Evolutionary conservation across 2,329 filamentous ascomycete species (phyloP).

Genomic region (Hymenoscyphus fructigenus): DNA sequence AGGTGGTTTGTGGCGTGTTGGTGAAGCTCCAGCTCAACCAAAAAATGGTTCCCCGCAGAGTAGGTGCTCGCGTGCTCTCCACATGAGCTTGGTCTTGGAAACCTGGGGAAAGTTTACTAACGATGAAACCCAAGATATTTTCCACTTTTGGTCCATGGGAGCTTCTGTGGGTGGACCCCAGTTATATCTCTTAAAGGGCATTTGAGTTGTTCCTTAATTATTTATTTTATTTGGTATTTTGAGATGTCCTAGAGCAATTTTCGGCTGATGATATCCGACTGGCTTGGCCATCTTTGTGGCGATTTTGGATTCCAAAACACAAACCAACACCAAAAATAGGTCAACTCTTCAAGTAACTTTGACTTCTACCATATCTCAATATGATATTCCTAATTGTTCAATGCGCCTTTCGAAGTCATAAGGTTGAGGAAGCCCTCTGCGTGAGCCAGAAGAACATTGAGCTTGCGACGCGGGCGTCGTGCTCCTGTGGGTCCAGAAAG

Average conservation of each 20-base stretch:
- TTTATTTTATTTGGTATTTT: no score
- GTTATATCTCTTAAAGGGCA: no score
- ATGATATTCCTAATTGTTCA: background rate
- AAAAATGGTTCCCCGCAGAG: conserved; percentile 7
- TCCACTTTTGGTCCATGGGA: no score
- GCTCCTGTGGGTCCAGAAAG: background rate
- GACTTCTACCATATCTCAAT: background rate
- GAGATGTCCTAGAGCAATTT: no score
- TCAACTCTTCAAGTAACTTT: background rate
- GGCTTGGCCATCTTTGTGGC: no score
- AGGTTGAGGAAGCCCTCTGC: background rate
- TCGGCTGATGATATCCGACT: no score
- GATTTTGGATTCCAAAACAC: no score
- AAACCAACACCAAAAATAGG: background rate
- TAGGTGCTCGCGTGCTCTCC: conserved; percentile 8
- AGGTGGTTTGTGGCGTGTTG: background rate
- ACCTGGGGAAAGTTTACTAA: background rate
- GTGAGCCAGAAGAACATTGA: background rate
- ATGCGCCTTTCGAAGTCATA: background rate
- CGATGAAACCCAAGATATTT: no score
- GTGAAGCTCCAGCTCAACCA: background rate
- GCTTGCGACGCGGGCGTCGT: background rate
- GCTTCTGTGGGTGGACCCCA: no score
- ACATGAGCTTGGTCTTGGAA: background rate
- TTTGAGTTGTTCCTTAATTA: no score